Base-by-base conservation (phyloP, 768 basidiomycete species). In the Psilocybe subaeruginosa region DNA sequence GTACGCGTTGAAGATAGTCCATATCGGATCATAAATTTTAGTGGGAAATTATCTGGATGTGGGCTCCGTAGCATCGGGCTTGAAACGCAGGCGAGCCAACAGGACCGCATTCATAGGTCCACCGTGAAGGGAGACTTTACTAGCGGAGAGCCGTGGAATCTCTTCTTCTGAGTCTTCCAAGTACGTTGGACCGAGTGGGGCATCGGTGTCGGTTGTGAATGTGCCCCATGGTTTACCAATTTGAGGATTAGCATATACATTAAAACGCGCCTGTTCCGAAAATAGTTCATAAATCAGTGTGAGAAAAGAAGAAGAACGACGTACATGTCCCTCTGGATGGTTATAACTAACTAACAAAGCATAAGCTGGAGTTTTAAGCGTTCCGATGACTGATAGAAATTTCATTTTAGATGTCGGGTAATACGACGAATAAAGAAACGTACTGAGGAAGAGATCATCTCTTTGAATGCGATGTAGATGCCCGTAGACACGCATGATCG, bases 261-360 rank as follows among this genome's bases (percentile, higher is more conserved):
- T 89, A 76, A 93, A 93, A 69, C 88, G 85, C 4, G 80, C 84
- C 80, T 89, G 66, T 19, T 50, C 19, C 45, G 3, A 52, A 27
- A 57, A 49, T 27, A 0, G 37, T 43, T 39, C 45, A 17, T 29
- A 33, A 17, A 53, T 53, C 51, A 53, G 33, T 17, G 33, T n/a
- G 39, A 23, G 17, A 31, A 31, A 47, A 49, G 59, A 33, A 4
- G n/a, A 54, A 43, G 70, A 70, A 29, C 9, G 33, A 68, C 72
- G 56, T 61, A 77, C 76, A 56, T 75, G 73, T 43, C 74, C 73
- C 55, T 75, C 72, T 11, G 76, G 83, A 72, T 91, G 89, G 60
- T 78, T 78, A 62, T 92, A 88, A 66, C 89, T 89, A 39, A 93
- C 91, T 64, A 92, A 87, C 27, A 91, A 73, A 0, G 85, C 92